Evolutionary conservation across 306 rosid species (phyloP), one percentile per base, ranked within the genome.

Genomic region (Fagus sylvatica): DNA sequence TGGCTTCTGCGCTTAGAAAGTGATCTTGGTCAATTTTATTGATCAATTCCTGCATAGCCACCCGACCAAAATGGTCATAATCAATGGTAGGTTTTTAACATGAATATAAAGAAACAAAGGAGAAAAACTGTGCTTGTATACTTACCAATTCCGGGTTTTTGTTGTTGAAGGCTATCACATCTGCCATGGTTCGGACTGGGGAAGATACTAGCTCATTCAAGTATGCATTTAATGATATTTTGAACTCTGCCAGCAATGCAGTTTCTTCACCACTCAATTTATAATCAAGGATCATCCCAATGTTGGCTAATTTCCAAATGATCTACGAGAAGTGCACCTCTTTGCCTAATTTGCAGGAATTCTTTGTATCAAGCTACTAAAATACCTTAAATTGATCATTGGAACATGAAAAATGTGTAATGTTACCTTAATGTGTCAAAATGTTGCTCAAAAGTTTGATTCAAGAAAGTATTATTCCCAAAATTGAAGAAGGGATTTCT

Each of bases 121-220:
- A 9, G 60, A 61, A 28, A n/a, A 33, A 17, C 37, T 49, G 13
- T 39, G 40, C 17, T 41, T 36, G 19, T 36, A 37, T 32, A 59
- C 86, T 72, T 19, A 89, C 88, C 85, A 73, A 16, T 72, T 79
- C 17, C 8, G 84, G 67, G 53, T 78, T 60, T 53, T 85, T 74
- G 43, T 80, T 64, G 81, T 91, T 91, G 86, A 87, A 91, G 68
- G 85, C 79, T 73, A 88, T 87, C 61, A 88, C 89, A 66, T 87
- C 85, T 7, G 80, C 83, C 34, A 88, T 74, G 67, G 81, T 80
- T 82, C 87, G 79, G 49, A 88, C 90, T 0, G 86, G 90, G 43
- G 91, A 87, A 43, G 74, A 72, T 22, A 83, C 81, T 4, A 90
- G 75, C 53, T 74, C 83, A 41, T 46, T 80, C 22, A 88, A 87